Base-by-base conservation (phyloP, 768 basidiomycete species). In the Russula vinacea region DNA sequence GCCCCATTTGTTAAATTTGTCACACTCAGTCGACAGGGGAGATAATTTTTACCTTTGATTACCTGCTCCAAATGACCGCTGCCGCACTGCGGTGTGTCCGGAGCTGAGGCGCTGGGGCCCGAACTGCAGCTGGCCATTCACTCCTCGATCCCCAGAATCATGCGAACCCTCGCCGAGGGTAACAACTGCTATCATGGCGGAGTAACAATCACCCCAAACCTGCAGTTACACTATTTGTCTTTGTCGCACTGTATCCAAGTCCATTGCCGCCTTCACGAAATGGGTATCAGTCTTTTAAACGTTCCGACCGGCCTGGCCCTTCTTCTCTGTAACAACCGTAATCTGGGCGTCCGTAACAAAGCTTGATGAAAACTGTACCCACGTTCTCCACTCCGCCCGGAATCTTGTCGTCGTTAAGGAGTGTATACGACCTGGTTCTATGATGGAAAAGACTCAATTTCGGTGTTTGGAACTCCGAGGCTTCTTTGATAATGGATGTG, bases 261-360 rank as follows among this genome's bases (percentile, higher is more conserved):
- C 17, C 33, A 26, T 13, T 19, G 33, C 42, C 22, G 32, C 51
- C 47, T 55, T 64, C 37, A 51, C 44, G 40, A 44, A 33, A 32
- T 58, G 22, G 45, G n/a, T 14, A 54, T 33, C 53, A 33, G 58
- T 33, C 42, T n/a, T 32, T 50, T 26, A 39, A 22, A n/a, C 7
- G 9, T 10, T 8, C 52, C 29, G 33, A 57, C 29, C 42, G 13
- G n/a, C 9, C 44, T 19, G n/a, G 10, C 22, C n/a, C n/a, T 52
- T n/a, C 39, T 42, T 22, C n/a, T 22, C 8, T n/a, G 22, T 14
- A 10, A 51, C 32, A 45, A 49, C 8, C 3, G 37, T 53, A 51
- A 59, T 26, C 44, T 59, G 63, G 58, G 29, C 22, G 50, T 40
- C 52, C 44, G 63, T 52, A 54, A 53, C n/a, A 47, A 47, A n/a